phyloP scores from a whole-genome alignment of 1,139 yeast genomes.

The Meyerozyma guilliermondii region DNA sequence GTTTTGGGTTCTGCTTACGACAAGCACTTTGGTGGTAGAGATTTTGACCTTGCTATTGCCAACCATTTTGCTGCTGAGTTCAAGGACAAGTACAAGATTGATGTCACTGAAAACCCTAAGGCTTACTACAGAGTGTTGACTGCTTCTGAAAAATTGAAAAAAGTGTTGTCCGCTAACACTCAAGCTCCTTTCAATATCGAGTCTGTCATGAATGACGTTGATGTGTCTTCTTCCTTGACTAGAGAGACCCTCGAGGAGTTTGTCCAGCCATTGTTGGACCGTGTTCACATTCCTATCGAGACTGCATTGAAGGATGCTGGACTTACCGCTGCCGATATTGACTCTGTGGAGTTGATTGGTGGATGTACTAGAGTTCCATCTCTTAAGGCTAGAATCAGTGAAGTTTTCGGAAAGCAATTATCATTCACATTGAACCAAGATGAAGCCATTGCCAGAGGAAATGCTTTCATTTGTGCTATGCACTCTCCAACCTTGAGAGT shows the following conservation, averaged over 20 bases:
- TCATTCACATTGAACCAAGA: conserved; percentile 97
- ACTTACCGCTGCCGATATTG: conserved; percentile 66
- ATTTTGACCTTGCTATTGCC: conserved; percentile 89
- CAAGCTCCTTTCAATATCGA: conserved; percentile 94
- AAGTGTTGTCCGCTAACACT: conserved; percentile 92
- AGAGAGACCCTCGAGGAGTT: conserved; percentile 93
- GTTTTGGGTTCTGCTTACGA: conserved; percentile 88
- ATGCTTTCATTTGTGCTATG: conserved; percentile 97
- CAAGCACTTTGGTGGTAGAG: conserved; percentile 98
- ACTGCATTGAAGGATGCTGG: conserved; percentile 80
- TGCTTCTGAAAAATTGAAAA: conserved; percentile 91
- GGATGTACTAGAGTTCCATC: conserved; percentile 98
- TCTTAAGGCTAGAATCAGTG: conserved; percentile 73
- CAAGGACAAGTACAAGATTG: conserved; percentile 87
- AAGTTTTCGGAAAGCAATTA: conserved; percentile 79
- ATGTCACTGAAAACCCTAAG: conserved; percentile 84
- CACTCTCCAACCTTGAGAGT: conserved; percentile 99
- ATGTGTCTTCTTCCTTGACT: conserved; percentile 82
- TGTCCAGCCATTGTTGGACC: conserved; percentile 73
- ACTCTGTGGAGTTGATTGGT: conserved; percentile 92
- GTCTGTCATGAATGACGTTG: conserved; percentile 95
- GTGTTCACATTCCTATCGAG: conserved; percentile 74
- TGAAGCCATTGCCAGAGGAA: conserved; percentile 98
- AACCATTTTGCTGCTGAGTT: conserved; percentile 93
- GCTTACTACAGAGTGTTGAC: conserved; percentile 90